Evolutionary conservation across 108 stramenopile species (phyloP), one percentile per base, ranked within the genome.

Genomic region (Fragilaria radians): DNA sequence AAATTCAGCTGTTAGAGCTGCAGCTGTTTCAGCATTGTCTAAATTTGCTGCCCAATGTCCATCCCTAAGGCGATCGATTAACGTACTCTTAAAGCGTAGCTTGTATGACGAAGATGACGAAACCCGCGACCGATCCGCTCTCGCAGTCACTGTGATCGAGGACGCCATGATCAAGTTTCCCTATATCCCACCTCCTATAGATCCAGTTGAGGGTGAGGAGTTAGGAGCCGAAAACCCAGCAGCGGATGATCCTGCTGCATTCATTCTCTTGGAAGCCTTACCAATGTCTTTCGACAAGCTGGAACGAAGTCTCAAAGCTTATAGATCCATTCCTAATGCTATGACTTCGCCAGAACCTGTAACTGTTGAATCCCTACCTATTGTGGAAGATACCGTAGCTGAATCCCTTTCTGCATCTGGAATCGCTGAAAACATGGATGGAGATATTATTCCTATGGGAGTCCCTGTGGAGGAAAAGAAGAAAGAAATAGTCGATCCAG

Each of bases 61-160:
- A 5, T 77, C 76, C 1, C 83, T 98, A 0, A 65, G 94, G 25
- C 28, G 67, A 4, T 91, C 89, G 32, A 85, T 98, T 62, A 61
- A 89, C 59, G 68, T 71, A 4, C 72, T 96, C 47, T 59, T 98
- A 46, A 82, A 85, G 61, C 87, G 94, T 5, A 78, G 75, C 28
- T 71, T 88, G 48, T 48, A 63, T 2, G 97, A 98, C 54, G 97
- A 98, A 56, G 94, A 96, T 51, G 97, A 98, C 48, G 97, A 98
- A 77, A 94, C 94, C 4, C 61, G 97, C 22, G 97, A 98, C 72
- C 85, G 97, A 46, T 87, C 94, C 0, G 77, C 88, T 28, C 51
- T 94, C 27, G 68, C 80, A 1, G 79, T 98, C 1, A 67, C 70
- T 18, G 54, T 91, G 4, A 72, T 95, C 32, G 79, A 84, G 46